These are phyloP conservation scores for Leccinum pellstonianum DNA, from an alignment of 768 basidiomycete genomes.

Conservation along the genomic window DNA sequence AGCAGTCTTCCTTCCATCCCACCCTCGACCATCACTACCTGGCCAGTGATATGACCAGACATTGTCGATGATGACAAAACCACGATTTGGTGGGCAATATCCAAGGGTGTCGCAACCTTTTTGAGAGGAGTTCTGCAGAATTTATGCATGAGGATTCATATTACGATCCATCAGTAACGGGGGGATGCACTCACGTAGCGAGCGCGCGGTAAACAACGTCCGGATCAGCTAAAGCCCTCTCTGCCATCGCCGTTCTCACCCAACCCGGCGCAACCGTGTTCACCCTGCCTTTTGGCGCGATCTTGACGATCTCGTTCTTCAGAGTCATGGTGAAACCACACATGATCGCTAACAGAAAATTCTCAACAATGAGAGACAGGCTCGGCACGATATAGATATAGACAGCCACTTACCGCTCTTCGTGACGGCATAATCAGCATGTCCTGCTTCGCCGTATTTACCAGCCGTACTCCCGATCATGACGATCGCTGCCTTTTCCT, in stretches of 20 bases:
- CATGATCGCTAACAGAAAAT: constrained; percentile 55
- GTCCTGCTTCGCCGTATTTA: constrained; percentile 67
- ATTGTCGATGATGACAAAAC: constrained; percentile 57
- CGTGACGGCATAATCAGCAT: constrained; percentile 64
- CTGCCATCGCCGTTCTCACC: constrained; percentile 64
- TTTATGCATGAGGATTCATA: not conserved
- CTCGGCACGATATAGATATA: not conserved
- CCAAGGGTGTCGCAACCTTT: constrained; percentile 60
- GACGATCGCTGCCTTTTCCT: constrained; percentile 58
- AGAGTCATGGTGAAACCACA: constrained; percentile 65
- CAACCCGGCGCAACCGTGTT: constrained; percentile 71
- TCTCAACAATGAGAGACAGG: not conserved
- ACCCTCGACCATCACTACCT: constrained; percentile 69
- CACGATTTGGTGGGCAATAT: constrained; percentile 65
- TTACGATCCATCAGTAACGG: not conserved
- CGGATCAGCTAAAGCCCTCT: constrained; percentile 54
- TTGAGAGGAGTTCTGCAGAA: constrained; percentile 59
- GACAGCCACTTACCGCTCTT: constrained; percentile 54
- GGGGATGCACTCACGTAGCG: constrained; percentile 55
- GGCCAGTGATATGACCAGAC: constrained; percentile 71
- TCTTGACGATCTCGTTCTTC: constrained; percentile 80
- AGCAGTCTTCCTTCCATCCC: constrained; percentile 75
- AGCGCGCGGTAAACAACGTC: constrained; percentile 53
- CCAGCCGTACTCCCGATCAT: constrained; percentile 72
- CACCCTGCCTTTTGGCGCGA: constrained; percentile 69